phyloP scores from a whole-genome alignment of 306 rosid species.

The Prunus davidiana region DNA sequence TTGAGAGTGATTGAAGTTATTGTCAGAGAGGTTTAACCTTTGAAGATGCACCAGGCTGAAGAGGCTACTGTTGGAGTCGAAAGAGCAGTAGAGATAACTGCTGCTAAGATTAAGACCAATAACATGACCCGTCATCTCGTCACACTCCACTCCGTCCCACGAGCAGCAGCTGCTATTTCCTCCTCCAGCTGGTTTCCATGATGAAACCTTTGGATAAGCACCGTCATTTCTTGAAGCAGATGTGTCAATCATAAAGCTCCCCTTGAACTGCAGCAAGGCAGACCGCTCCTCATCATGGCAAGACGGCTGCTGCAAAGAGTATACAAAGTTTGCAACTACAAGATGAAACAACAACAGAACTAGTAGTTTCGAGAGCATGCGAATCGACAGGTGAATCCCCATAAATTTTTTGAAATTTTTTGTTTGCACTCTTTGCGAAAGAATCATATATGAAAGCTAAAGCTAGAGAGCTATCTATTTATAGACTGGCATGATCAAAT shows the following conservation, averaged over 20 bases:
- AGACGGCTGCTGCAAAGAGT: background rate
- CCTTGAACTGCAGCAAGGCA: slow-evolving; percentile 10
- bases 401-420: background rate
- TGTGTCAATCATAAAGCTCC: background rate
- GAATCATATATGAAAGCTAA: background rate
- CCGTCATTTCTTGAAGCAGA: background rate
- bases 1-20: too few species aligned
- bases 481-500: background rate
- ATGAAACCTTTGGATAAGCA: too few species aligned
- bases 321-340: background rate
- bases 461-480: background rate
- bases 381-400: background rate
- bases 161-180: too few species aligned
- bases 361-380: background rate
- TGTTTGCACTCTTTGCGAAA: background rate
- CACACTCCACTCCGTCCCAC: too few species aligned
- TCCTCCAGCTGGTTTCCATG: too few species aligned
- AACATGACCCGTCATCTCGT: too few species aligned
- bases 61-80: too few species aligned
- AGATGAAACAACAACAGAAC: background rate
- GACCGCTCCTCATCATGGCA: slow-evolving; percentile 20
- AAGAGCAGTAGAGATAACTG: too few species aligned
- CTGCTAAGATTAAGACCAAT: too few species aligned
- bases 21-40: too few species aligned
- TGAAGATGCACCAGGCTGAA: too few species aligned